Conservation (phyloP, 306 rosid genomes). For the Vigna trinervia region DNA sequence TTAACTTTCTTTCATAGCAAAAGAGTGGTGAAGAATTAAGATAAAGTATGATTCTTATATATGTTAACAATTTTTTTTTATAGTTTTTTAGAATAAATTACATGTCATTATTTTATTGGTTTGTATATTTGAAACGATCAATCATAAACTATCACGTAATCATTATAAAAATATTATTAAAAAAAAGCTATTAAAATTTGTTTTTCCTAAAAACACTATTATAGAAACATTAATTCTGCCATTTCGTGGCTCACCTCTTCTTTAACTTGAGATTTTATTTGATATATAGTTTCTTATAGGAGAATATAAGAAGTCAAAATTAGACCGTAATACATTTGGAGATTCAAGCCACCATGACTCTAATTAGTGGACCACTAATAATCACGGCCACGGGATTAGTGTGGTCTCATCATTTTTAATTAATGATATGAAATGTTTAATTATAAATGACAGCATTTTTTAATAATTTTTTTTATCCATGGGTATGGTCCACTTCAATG, state of each 20-base stretch:
- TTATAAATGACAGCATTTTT: conserved; percentile 19
- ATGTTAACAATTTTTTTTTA: too few species aligned
- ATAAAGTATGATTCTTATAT: neutral
- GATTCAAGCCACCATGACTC: conserved; percentile 35
- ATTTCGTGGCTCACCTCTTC: conserved; percentile 18
- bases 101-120: too few species aligned
- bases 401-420: conserved; percentile 37
- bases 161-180: too few species aligned
- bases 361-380: conserved; percentile 44
- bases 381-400: conserved; percentile 29
- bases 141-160: too few species aligned
- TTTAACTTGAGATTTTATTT: neutral
- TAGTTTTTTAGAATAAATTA: too few species aligned
- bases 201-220: neutral
- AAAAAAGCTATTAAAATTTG: too few species aligned
- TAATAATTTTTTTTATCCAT: neutral
- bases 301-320: conserved; percentile 8
- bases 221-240: neutral
- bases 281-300: neutral
- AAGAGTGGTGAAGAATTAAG: conserved; percentile 20
- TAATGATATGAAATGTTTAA: conserved; percentile 22
- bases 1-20: neutral
- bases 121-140: neutral
- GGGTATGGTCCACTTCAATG: conserved; percentile 30
- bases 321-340: neutral